Conservation (phyloP, 2,329 filamentous ascomycete species). For the Talaromyces sp. region DNA sequence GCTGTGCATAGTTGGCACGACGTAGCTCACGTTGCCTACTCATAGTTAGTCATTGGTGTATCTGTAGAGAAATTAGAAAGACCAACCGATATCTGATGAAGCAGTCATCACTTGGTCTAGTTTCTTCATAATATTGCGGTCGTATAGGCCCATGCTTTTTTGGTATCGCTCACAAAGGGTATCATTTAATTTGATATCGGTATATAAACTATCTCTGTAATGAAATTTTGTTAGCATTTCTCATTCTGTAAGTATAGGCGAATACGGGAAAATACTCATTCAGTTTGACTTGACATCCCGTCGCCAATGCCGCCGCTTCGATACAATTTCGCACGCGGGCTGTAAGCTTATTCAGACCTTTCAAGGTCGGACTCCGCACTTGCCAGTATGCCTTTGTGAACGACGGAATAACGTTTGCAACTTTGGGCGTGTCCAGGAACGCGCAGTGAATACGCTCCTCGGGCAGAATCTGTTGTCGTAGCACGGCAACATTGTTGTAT, state of each 20-base stretch:
- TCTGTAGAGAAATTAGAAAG: neutral
- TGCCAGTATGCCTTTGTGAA: constrained; percentile 46
- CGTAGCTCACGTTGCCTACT: constrained; percentile 49
- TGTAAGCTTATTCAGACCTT: constrained; percentile 35
- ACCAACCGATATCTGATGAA: constrained; percentile 48
- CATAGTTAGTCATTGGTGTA: neutral
- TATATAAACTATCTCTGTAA: constrained; percentile 31
- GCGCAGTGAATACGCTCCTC: constrained; percentile 54
- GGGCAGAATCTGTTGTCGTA: constrained; percentile 56
- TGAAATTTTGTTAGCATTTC: neutral
- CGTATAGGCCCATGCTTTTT: constrained; percentile 40
- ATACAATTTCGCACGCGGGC: constrained; percentile 33
- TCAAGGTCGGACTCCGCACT: constrained; percentile 44
- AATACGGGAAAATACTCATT: constrained; percentile 22
- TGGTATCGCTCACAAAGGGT: constrained; percentile 45
- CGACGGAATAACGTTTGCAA: constrained; percentile 57
- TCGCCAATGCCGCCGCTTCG: constrained; percentile 35
- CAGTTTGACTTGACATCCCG: constrained; percentile 33
- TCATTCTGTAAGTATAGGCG: constrained; percentile 16
- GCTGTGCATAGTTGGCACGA: constrained; percentile 48
- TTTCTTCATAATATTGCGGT: constrained; percentile 29
- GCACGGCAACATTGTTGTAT: constrained; percentile 46
- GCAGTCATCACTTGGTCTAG: constrained; percentile 39
- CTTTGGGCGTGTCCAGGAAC: constrained; percentile 52
- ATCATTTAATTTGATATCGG: constrained; percentile 46